Conservation (phyloP, 441 rosid genomes). For the Heliophila coronopifolia region DNA sequence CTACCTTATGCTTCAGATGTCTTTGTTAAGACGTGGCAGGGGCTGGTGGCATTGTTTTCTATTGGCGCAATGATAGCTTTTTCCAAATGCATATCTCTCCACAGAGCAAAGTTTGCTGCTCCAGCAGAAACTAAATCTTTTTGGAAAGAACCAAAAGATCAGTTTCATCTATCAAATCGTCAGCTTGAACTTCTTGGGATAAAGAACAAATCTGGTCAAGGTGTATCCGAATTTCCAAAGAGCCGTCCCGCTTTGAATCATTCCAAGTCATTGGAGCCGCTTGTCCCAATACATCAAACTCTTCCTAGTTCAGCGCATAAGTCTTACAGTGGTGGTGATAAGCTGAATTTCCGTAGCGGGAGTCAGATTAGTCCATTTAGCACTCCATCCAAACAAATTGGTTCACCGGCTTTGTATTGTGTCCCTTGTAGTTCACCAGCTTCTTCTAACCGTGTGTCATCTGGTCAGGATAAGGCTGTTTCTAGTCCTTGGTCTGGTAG, state of each 20-base stretch:
- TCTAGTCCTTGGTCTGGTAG: conserved; percentile 83
- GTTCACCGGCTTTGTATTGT: conserved; percentile 67
- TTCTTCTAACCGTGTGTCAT: conserved; percentile 53
- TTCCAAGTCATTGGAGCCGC: conserved; percentile 47
- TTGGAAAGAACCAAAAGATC: conserved; percentile 45
- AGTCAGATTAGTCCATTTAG: conserved; percentile 39
- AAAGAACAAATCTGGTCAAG: conserved; percentile 50
- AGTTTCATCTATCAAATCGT: conserved; percentile 45
- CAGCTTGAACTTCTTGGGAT: conserved; percentile 71
- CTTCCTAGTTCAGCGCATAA: conserved; percentile 45
- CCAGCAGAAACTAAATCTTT: conserved; percentile 27
- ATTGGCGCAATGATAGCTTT: conserved; percentile 56
- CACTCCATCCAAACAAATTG: conserved; percentile 55
- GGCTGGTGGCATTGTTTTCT: conserved; percentile 41
- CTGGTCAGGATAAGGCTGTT: conserved; percentile 48
- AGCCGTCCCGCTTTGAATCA: conserved; percentile 62
- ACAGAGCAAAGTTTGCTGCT: conserved; percentile 30
- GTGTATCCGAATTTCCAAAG: conserved; percentile 41
- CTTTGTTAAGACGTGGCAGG: conserved; percentile 44
- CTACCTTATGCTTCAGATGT: conserved; percentile 41
- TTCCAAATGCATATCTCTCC: conserved; percentile 52
- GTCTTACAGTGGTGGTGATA: conserved; percentile 45
- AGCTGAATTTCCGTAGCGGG: conserved; percentile 40
- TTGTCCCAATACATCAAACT: conserved; percentile 78
- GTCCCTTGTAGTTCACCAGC: conserved; percentile 50